These are phyloP conservation scores for Houttuynia cordata DNA, from an alignment of 164 flowering plant genomes.

Conservation along the genomic window DNA sequence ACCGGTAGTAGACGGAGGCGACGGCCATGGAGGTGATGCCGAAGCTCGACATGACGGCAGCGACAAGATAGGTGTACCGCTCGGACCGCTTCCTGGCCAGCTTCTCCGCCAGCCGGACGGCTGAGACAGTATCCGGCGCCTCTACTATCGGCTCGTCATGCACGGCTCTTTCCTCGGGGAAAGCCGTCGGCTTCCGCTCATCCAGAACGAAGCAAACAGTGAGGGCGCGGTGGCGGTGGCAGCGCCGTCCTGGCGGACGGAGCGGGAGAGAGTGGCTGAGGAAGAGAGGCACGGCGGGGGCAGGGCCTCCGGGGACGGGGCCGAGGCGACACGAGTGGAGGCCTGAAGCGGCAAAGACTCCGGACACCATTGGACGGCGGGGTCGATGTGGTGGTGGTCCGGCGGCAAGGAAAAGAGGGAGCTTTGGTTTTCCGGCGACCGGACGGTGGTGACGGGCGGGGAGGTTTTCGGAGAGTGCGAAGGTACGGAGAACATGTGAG, in stretches of 20 bases:
- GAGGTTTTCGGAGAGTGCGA: neutral
- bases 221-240: slow-evolving; percentile 8
- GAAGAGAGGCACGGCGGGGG: slow-evolving; percentile 7
- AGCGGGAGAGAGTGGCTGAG: slow-evolving; percentile 4
- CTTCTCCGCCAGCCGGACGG: slow-evolving; percentile 28
- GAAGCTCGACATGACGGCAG: slow-evolving; percentile 77
- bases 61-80: slow-evolving; percentile 60
- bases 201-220: slow-evolving; percentile 40
- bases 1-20: slow-evolving; percentile 74
- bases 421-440: too few species aligned
- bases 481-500: too few species aligned
- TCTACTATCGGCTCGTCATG: neutral
- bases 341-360: slow-evolving; percentile 24
- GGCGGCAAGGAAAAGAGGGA: neutral
- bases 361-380: slow-evolving; percentile 37
- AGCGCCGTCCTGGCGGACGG: neutral
- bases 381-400: neutral
- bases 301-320: slow-evolving; percentile 8
- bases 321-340: slow-evolving; percentile 13
- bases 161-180: neutral
- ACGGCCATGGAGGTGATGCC: slow-evolving; percentile 80
- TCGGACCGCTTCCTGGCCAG: slow-evolving; percentile 64
- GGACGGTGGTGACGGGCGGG: neutral
- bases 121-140: slow-evolving; percentile 10
- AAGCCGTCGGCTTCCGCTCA: slow-evolving; percentile 17